Evolutionary conservation across 2,329 filamentous ascomycete genomes (phyloP).

Genomic region (Arthrinium puccinioides): DNA sequence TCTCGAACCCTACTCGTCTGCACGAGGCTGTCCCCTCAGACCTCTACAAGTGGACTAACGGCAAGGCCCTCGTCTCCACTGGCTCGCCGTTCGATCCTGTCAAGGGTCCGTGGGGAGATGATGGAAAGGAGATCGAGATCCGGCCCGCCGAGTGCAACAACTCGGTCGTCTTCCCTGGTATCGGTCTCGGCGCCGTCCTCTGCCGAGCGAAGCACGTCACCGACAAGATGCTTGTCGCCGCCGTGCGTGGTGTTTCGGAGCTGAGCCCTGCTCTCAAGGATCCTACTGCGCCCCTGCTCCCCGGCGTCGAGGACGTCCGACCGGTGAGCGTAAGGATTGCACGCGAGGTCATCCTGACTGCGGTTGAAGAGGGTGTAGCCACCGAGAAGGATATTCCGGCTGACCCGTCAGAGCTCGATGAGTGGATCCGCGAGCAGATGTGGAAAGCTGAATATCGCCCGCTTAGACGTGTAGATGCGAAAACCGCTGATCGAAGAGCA

Average conservation of each 20-base stretch:
- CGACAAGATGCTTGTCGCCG: conserved; percentile 75
- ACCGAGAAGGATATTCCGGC: conserved; percentile 58
- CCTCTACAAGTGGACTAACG: conserved; percentile 70
- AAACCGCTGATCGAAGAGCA: conserved; percentile 47
- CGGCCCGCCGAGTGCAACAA: conserved; percentile 79
- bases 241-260: conserved; percentile 64
- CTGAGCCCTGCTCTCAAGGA: conserved; percentile 63
- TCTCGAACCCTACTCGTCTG: conserved; percentile 78
- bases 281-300: conserved; percentile 59
- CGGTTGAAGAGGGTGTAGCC: conserved; percentile 62
- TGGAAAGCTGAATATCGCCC: conserved; percentile 66
- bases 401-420: conserved; percentile 47
- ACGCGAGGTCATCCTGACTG: conserved; percentile 63
- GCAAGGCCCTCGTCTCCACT: conserved; percentile 72
- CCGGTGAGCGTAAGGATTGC: conserved; percentile 74
- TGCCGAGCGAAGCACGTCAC: conserved; percentile 60
- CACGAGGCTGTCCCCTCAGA: conserved; percentile 77
- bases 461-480: conserved; percentile 47
- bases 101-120: conserved; percentile 45
- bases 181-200: conserved; percentile 73
- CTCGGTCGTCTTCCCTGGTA: conserved; percentile 76
- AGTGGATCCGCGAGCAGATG: conserved; percentile 75
- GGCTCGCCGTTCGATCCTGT: conserved; percentile 78
- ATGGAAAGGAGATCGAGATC: conserved; percentile 35
- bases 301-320: conserved; percentile 67